Evolutionary conservation across 768 basidiomycete species (phyloP), one percentile per base, ranked within the genome.

Genomic region (Boletus tylopilopsis): DNA sequence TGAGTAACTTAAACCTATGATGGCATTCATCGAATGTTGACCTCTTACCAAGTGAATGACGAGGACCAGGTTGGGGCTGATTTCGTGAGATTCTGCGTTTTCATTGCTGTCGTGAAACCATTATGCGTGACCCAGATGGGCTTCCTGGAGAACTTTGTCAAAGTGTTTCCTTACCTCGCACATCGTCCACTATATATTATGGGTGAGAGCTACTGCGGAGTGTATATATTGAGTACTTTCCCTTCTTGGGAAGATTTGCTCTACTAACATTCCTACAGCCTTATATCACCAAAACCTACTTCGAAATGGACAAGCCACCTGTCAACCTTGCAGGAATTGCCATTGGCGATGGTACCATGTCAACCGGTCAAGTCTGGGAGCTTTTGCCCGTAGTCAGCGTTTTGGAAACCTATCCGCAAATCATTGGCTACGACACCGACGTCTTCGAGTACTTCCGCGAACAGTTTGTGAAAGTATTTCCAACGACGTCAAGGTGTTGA

Each of bases 181-280:
- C 78, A 70, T 1, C 79, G 87, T 24, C 87, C 87, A 15, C 73
- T 89, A 30, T 70, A 83, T 63, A 60, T 90, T 32, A 80, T 79
- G 0, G 87, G 87, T 6, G 87, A 89, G 66, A 85, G 83, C 58
- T 89, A 88, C 64, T 80, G 87, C 13, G 87, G 87, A 24, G 76
- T 76, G 51, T 87, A 84, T 57, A 87, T 88, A 45, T 80, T 81
- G 50, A 57, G 80, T 61, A 19, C 29, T 19, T 11, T 30, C n/a
- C 34, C 30, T 24, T n/a, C 18, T 32, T 2, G 15, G 42, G 24
- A 21, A 30, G 23, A 30, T 19, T 12, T n/a, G 33, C 11, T 11
- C 12, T 6, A 8, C 10, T 50, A 23, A 63, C 45, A 36, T 32
- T 23, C 34, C 33, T 15, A 22, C 7, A 88, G 84, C 86, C 87